Evolutionary conservation across 2,329 filamentous ascomycete genomes (phyloP).

Genomic region (Exophiala mesophila): DNA sequence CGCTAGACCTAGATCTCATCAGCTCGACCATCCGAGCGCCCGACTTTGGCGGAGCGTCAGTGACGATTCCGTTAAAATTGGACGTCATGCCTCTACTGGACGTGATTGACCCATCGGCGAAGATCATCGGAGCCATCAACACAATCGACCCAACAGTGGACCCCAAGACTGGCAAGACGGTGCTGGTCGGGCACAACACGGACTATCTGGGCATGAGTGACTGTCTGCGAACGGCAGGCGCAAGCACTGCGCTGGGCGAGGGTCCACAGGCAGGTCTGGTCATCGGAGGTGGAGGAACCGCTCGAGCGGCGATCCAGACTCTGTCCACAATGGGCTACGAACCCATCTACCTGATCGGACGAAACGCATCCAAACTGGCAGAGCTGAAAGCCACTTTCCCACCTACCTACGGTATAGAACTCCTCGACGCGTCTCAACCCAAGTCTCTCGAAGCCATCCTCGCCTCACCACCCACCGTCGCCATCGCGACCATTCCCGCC

Average conservation of each 20-base stretch:
- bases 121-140: slow-evolving; percentile 86
- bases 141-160: slow-evolving; percentile 66
- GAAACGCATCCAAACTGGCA: slow-evolving; percentile 64
- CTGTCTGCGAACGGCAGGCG: slow-evolving; percentile 65
- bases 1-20: slow-evolving; percentile 58
- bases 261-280: slow-evolving; percentile 62
- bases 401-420: slow-evolving; percentile 61
- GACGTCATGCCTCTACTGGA: slow-evolving; percentile 80
- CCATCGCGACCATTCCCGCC: slow-evolving; percentile 60
- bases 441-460: slow-evolving; percentile 28
- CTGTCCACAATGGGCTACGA: slow-evolving; percentile 76
- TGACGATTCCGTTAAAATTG: slow-evolving; percentile 92
- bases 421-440: slow-evolving; percentile 54
- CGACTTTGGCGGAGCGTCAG: slow-evolving; percentile 79
- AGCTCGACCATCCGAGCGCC: slow-evolving; percentile 61
- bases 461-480: slow-evolving; percentile 21
- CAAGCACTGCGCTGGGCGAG: slow-evolving; percentile 41
- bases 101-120: slow-evolving; percentile 70
- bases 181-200: slow-evolving; percentile 82
- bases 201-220: slow-evolving; percentile 92
- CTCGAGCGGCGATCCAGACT: slow-evolving; percentile 84
- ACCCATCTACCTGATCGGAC: slow-evolving; percentile 82
- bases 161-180: slow-evolving; percentile 33
- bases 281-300: slow-evolving; percentile 86
- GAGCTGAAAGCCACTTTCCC: slow-evolving; percentile 70